Conservation (phyloP, 1,284 basidiomycete species). For the Cryptococcus depauperatus region DNA sequence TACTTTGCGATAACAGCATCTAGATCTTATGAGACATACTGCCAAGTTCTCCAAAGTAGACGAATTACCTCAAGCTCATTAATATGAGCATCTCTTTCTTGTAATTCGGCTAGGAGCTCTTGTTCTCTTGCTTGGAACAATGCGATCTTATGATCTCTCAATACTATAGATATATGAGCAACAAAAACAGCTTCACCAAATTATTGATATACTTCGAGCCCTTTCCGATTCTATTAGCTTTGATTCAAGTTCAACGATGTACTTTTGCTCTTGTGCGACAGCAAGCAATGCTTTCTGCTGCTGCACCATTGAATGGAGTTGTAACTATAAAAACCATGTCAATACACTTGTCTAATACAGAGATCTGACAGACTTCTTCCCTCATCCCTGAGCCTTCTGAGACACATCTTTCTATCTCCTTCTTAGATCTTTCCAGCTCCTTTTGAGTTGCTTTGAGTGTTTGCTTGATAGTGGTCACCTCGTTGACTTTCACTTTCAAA, state of each 20-base stretch:
- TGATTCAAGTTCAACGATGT: constrained; percentile 33
- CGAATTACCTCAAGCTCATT: constrained; percentile 30
- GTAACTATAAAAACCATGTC: constrained; percentile 20
- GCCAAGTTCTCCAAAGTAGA: background rate
- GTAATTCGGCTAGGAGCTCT: constrained; percentile 23
- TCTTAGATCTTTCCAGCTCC: constrained; percentile 17
- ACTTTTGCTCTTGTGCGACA: constrained; percentile 33
- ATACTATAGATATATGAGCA: constrained; percentile 13
- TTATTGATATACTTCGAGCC: constrained; percentile 26
- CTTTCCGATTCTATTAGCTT: constrained; percentile 22
- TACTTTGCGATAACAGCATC: constrained; percentile 4
- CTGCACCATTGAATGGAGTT: constrained; percentile 25
- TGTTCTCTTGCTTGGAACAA: constrained; percentile 30
- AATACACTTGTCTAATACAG: background rate
- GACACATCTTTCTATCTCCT: constrained; percentile 15
- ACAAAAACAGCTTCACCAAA: too few species aligned
- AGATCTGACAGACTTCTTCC: constrained; percentile 28
- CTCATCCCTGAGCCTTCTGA: constrained; percentile 26
- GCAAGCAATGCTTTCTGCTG: constrained; percentile 35
- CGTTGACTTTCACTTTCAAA: background rate
- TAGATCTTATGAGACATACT: too few species aligned
- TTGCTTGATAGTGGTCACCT: constrained; percentile 3
- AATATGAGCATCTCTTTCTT: constrained; percentile 24
- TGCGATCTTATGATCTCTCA: constrained; percentile 37
- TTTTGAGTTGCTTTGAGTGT: constrained; percentile 10